Evolutionary conservation across 2,329 filamentous ascomycete genomes (phyloP).

Genomic region (Talaromyces amestolkiae): DNA sequence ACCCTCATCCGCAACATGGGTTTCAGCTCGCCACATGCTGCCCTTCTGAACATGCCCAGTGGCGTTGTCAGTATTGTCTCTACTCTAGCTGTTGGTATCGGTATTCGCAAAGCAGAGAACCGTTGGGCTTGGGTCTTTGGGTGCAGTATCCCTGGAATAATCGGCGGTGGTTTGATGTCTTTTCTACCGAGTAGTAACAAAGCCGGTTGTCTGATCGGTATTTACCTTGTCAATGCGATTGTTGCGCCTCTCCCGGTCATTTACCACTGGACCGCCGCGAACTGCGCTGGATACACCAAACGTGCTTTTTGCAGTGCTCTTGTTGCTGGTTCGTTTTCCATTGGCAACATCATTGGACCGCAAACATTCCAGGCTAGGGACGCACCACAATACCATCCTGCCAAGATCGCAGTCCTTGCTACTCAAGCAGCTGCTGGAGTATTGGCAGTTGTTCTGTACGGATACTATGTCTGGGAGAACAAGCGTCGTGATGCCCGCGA

Average conservation of each 20-base stretch:
- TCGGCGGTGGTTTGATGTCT: slow-evolving; percentile 42
- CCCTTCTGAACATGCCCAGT: slow-evolving; percentile 46
- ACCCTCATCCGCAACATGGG: slow-evolving; percentile 45
- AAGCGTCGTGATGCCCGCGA: slow-evolving; percentile 25
- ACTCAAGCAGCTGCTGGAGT: slow-evolving; percentile 34
- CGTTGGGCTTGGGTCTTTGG: slow-evolving; percentile 45
- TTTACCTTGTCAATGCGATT: slow-evolving; percentile 47
- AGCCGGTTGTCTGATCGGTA: slow-evolving; percentile 43
- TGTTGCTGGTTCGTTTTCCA: slow-evolving; percentile 44
- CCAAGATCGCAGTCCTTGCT: slow-evolving; percentile 43
- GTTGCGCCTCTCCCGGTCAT: slow-evolving; percentile 46
- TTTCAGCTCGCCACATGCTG: slow-evolving; percentile 43
- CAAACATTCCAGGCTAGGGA: slow-evolving; percentile 46
- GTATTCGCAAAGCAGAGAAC: slow-evolving; percentile 40
- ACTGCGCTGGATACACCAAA: slow-evolving; percentile 52
- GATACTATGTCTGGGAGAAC: slow-evolving; percentile 35
- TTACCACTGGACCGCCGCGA: slow-evolving; percentile 49
- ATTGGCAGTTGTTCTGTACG: slow-evolving; percentile 29
- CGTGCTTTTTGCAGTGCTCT: slow-evolving; percentile 49
- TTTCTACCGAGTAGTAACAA: slow-evolving; percentile 41
- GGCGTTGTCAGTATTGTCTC: slow-evolving; percentile 44
- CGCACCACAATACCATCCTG: slow-evolving; percentile 44
- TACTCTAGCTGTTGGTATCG: slow-evolving; percentile 41
- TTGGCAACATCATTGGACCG: slow-evolving; percentile 49
- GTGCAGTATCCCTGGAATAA: slow-evolving; percentile 48